These are phyloP conservation scores for Myochromella boudieri DNA, from an alignment of 768 basidiomycete genomes.

Conservation along the genomic window DNA sequence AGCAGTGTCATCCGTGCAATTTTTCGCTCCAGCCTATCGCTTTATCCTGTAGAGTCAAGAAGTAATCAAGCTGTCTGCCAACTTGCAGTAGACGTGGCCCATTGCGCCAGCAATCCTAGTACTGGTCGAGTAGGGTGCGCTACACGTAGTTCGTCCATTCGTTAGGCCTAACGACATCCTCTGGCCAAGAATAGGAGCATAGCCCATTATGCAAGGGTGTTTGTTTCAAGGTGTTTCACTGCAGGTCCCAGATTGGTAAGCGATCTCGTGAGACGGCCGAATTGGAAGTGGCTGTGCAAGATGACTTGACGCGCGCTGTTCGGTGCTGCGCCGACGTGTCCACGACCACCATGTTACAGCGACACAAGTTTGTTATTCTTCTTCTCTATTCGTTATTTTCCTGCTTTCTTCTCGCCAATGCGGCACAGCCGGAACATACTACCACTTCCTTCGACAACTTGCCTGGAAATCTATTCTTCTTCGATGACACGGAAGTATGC, in stretches of 20 bases:
- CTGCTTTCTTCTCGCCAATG: slow-evolving; percentile 16
- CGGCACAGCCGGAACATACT: slow-evolving; percentile 48
- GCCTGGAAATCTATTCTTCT: slow-evolving; percentile 82
- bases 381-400: slow-evolving; percentile 19
- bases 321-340: slow-evolving; percentile 17
- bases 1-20: no score
- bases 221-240: not conserved
- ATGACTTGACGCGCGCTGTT: not conserved
- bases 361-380: slow-evolving; percentile 18
- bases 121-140: no score
- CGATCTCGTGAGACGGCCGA: not conserved
- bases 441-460: slow-evolving; percentile 65
- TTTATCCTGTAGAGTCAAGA: no score
- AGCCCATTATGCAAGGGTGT: not conserved
- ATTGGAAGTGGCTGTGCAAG: not conserved
- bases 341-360: slow-evolving; percentile 24
- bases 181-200: not conserved
- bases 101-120: no score
- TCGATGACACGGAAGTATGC: slow-evolving; percentile 87
- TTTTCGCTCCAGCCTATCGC: no score
- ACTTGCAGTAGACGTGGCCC: no score
- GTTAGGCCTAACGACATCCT: not conserved
- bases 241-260: not conserved
- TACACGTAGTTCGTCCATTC: not conserved
- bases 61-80: no score